Conservation (phyloP, 1,284 basidiomycete genomes). For the Fomes fomentarius region DNA sequence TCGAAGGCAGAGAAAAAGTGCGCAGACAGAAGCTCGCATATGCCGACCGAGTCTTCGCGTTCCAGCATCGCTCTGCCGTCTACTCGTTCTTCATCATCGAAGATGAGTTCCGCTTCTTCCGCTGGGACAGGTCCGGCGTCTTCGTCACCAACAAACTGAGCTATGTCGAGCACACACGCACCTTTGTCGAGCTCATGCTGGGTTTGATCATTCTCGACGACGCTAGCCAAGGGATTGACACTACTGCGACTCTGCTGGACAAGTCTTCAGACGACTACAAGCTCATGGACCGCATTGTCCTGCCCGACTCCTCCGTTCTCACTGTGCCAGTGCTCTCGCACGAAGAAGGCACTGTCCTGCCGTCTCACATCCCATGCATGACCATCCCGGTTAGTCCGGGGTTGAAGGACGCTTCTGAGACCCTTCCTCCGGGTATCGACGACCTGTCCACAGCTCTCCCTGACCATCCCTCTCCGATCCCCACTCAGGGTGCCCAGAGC, state of each 20-base stretch:
- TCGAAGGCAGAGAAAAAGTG: not conserved
- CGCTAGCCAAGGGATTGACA: not conserved
- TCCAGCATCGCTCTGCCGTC: conserved; percentile 1
- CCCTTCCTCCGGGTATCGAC: too few species aligned
- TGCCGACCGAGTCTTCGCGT: not conserved
- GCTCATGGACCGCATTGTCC: conserved; percentile 3
- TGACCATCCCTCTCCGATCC: too few species aligned
- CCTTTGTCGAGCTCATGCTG: not conserved
- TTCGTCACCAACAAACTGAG: not conserved
- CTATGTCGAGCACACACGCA: conserved; percentile 1
- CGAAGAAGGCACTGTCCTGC: not conserved
- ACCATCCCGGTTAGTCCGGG: too few species aligned
- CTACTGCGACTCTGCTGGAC: not conserved
- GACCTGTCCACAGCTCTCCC: too few species aligned
- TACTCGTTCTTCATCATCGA: not conserved
- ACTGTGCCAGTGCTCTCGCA: not conserved
- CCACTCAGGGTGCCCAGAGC: too few species aligned
- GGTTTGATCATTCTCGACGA: not conserved
- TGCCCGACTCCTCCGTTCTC: not conserved
- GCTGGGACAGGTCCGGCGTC: not conserved
- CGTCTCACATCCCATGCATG: not conserved
- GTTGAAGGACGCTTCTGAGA: too few species aligned
- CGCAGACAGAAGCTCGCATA: not conserved
- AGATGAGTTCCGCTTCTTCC: not conserved
- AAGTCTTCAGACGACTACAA: not conserved